Base-by-base conservation (phyloP, 208 protist species). In the Herpetomonas samuelpessoai region DNA sequence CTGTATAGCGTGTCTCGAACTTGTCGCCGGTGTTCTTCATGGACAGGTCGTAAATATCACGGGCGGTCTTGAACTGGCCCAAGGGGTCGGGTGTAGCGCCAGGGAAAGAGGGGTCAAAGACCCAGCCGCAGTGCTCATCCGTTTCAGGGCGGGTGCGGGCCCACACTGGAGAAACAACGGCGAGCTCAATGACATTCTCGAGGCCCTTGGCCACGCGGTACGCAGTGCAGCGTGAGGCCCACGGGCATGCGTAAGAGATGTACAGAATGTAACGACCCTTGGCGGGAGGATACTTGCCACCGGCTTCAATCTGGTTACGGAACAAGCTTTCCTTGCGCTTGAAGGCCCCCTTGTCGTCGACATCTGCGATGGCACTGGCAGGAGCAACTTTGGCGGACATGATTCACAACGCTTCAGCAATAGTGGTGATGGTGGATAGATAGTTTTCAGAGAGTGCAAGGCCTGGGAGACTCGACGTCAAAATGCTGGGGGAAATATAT, bases 201-300 rank as follows among this genome's bases (percentile, higher is more conserved):
- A 93, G 54, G 1, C 86, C 86, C 58, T 91, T 90, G 0, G 88
- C 35, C 1, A 48, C 54, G 25, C 76, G 45, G 27, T 83, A 73
- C 21, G 81, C 75, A 16, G 80, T n/a, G 28, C 72, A 83, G 50
- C 86, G 65, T 44, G 66, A 62, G 10, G 83, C 84, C 88, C 91
- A 97, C 31, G 93, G 93, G 68, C 93, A 97, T 4, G 85, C 89
- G 49, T 81, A 76, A n/a, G 70, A 74, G 10, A 93, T 71, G 83
- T 96, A 97, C 1, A 97, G 72, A 47, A 96, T 86, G 55, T 97
- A 97, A 25, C 90, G 71, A 9, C 68, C 79, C 1, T 68, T 46
- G 14, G 78, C 86, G 0, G 82, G 65, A 10, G 71, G 56, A 62
- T 76, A 86, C 24, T 62, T 52, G 30, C 74, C 71, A 18, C 53